Percentiles rank a stretch among this genome's conserved stretches.
These are phyloP conservation scores for Thuja plicata DNA, from an alignment of 83 land plant genomes.

Conservation along the genomic window DNA sequence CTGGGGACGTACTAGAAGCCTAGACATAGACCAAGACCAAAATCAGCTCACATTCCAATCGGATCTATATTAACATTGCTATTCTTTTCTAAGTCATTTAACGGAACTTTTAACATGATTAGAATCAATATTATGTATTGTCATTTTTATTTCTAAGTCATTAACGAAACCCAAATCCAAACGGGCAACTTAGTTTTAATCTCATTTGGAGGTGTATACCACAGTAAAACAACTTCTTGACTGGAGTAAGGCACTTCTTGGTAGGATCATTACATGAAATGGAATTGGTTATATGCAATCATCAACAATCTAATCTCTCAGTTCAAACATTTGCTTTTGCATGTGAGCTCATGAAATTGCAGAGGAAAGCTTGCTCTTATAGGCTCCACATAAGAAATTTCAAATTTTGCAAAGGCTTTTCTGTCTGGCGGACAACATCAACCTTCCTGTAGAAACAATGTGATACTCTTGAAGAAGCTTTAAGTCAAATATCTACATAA, in stretches of 20 bases:
- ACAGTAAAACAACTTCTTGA: no score
- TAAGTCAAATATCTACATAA: neutral
- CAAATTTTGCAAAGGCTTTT: neutral
- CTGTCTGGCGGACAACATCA: neutral
- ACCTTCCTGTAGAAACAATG: neutral
- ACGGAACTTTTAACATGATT: no score
- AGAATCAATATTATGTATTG: no score
- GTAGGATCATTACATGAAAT: neutral
- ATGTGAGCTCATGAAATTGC: neutral
- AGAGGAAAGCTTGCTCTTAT: neutral
- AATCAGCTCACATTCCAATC: no score
- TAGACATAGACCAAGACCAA: no score
- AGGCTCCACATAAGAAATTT: neutral
- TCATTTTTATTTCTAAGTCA: no score
- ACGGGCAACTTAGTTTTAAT: no score
- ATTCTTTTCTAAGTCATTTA: no score
- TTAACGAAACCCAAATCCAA: no score
- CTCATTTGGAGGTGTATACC: no score
- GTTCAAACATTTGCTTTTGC: neutral
- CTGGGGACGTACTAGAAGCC: no score
- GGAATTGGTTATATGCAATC: neutral
- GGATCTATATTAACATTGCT: no score
- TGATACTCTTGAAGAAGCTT: neutral
- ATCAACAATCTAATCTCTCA: neutral
- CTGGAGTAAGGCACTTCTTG: neutral